phyloP scores from a whole-genome alignment of 2,329 filamentous ascomycete species.

The Arthrobotrys megalospora region DNA sequence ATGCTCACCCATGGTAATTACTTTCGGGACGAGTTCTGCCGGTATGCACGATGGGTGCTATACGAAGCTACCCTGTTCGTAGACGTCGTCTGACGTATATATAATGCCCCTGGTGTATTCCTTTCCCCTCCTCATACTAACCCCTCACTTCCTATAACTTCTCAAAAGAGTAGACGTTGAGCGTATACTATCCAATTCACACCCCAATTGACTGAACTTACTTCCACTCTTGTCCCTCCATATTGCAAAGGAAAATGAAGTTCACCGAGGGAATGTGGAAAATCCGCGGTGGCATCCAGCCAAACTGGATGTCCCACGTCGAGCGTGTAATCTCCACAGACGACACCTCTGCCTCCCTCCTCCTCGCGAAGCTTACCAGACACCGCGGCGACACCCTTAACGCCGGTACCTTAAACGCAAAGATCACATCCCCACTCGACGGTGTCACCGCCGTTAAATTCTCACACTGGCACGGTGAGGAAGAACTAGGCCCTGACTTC shows the following conservation, averaged over 20 bases:
- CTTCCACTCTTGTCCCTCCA: not conserved
- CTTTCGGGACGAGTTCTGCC: slow-evolving; percentile 54
- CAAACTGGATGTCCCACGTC: slow-evolving; percentile 63
- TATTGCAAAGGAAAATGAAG: slow-evolving; percentile 57
- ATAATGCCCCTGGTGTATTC: slow-evolving; percentile 16
- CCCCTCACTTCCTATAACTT: slow-evolving; percentile 3
- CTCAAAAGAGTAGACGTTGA: not conserved
- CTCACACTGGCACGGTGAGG: slow-evolving; percentile 68
- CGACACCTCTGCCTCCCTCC: slow-evolving; percentile 29
- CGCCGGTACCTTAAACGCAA: slow-evolving; percentile 61
- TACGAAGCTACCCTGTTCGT: slow-evolving; percentile 8
- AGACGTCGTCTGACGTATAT: slow-evolving; percentile 25
- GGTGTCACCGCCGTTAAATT: slow-evolving; percentile 68
- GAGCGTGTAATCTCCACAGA: slow-evolving; percentile 45
- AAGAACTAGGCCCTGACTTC: slow-evolving; percentile 67
- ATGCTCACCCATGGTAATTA: slow-evolving; percentile 41
- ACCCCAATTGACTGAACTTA: not conserved
- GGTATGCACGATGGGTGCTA: slow-evolving; percentile 33
- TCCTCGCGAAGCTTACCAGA: slow-evolving; percentile 59
- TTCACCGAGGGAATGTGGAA: slow-evolving; percentile 64
- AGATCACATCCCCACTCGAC: slow-evolving; percentile 63
- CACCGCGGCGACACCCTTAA: slow-evolving; percentile 62
- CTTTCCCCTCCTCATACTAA: slow-evolving; percentile 2
- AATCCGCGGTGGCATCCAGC: slow-evolving; percentile 61
- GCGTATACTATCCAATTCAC: not conserved